phyloP scores from a whole-genome alignment of 192 early-diverging fungal genomes.

The Linnemannia schmuckeri region DNA sequence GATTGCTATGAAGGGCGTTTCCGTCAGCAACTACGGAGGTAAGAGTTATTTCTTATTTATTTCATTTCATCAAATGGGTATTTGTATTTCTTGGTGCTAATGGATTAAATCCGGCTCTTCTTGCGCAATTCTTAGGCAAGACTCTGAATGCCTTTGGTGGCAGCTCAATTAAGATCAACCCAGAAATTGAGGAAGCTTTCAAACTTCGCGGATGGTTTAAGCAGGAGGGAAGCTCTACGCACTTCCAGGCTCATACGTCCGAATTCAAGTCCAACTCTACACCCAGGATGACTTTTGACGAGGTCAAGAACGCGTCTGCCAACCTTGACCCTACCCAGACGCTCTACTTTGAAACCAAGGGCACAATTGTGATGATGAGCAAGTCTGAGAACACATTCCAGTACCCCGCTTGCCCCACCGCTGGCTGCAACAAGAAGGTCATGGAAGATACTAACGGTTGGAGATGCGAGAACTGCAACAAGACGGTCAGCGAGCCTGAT shows the following conservation, averaged over 20 bases:
- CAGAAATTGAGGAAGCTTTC: slow-evolving; percentile 35
- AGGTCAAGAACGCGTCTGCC: slow-evolving; percentile 21
- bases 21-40: slow-evolving; percentile 91
- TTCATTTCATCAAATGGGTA: background rate
- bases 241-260: slow-evolving; percentile 42
- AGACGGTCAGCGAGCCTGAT: slow-evolving; percentile 74
- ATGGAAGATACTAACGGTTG: slow-evolving; percentile 74
- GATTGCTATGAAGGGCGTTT: slow-evolving; percentile 86
- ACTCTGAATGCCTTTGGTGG: slow-evolving; percentile 45
- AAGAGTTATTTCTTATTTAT: background rate
- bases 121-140: slow-evolving; percentile 26
- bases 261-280: slow-evolving; percentile 22
- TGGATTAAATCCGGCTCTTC: background rate
- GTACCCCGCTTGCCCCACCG: slow-evolving; percentile 89
- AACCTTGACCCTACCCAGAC: slow-evolving; percentile 56
- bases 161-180: slow-evolving; percentile 41
- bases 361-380: slow-evolving; percentile 78
- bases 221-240: slow-evolving; percentile 19
- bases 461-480: slow-evolving; percentile 94
- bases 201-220: slow-evolving; percentile 44
- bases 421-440: slow-evolving; percentile 92
- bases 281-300: slow-evolving; percentile 45
- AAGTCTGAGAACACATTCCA: slow-evolving; percentile 70
- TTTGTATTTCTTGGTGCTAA: background rate
- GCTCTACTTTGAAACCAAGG: slow-evolving; percentile 82